Conservation (phyloP, 2,329 filamentous ascomycete genomes). For the Grosmannia serpens region DNA sequence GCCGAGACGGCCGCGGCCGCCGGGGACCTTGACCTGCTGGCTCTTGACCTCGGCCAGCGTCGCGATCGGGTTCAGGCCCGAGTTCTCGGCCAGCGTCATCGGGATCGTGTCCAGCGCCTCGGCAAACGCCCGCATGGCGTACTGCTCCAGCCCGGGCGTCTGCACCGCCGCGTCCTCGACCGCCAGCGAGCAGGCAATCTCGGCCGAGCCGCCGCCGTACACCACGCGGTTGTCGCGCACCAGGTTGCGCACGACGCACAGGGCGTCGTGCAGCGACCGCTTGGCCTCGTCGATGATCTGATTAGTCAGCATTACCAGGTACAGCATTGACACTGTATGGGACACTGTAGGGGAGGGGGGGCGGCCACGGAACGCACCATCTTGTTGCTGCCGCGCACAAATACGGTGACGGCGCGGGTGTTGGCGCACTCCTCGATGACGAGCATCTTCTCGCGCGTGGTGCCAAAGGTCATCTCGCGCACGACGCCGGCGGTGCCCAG, state of each 20-base stretch:
- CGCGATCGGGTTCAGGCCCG: conserved; percentile 88
- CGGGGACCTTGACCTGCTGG: conserved; percentile 71
- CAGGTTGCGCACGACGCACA: conserved; percentile 94
- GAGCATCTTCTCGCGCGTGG: conserved; percentile 97
- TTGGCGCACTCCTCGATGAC: conserved; percentile 99
- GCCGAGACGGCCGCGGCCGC: conserved; percentile 54
- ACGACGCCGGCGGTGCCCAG: conserved; percentile 83
- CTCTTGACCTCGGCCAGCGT: conserved; percentile 93
- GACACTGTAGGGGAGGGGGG: not conserved
- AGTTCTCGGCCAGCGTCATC: conserved; percentile 96
- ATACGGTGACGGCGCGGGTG: conserved; percentile 89
- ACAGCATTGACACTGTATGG: too few relatives aligned
- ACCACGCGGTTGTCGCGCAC: conserved; percentile 95
- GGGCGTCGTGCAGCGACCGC: conserved; percentile 89
- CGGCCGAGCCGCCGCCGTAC: conserved; percentile 91
- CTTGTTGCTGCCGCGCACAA: conserved; percentile 97
- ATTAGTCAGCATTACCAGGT: not conserved
- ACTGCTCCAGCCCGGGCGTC: conserved; percentile 95
- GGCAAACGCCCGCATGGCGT: conserved; percentile 95
- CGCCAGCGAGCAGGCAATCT: conserved; percentile 92
- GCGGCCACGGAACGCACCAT: conserved; percentile 53
- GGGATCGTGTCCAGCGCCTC: conserved; percentile 89
- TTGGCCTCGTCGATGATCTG: conserved; percentile 99
- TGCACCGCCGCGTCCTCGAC: conserved; percentile 92
- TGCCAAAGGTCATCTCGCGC: conserved; percentile 91